These are phyloP conservation scores for Argentina anserina DNA, from an alignment of 306 rosid genomes.

Conservation along the genomic window DNA sequence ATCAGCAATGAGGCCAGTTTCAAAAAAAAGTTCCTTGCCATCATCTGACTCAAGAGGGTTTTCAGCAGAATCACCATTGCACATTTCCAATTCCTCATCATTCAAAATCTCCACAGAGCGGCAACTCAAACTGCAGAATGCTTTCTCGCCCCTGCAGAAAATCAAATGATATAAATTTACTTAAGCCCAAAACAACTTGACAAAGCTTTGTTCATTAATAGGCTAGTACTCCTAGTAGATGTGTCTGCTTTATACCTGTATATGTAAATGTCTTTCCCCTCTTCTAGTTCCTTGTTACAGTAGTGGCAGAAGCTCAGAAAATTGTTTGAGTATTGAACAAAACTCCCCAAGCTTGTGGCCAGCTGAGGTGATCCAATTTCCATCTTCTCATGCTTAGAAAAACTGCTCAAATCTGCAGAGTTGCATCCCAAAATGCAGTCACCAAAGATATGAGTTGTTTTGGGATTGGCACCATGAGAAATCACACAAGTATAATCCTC, in stretches of 20 bases:
- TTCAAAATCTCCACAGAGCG: slow-evolving; percentile 66
- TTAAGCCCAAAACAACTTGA: not conserved
- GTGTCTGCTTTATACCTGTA: slow-evolving; percentile 53
- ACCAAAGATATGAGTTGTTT: slow-evolving; percentile 78
- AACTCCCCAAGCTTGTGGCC: slow-evolving; percentile 6
- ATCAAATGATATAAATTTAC: slow-evolving; percentile 13
- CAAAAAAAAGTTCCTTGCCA: slow-evolving; percentile 41
- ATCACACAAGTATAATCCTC: slow-evolving; percentile 93
- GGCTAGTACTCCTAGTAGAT: slow-evolving; percentile 4
- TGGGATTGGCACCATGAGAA: slow-evolving; percentile 73
- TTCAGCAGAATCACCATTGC: slow-evolving; percentile 27
- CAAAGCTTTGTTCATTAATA: not conserved
- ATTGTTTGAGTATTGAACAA: slow-evolving; percentile 37
- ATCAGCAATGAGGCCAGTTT: slow-evolving; percentile 44
- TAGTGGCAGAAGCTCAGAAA: slow-evolving; percentile 72
- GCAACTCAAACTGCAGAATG: slow-evolving; percentile 82
- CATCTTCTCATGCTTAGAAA: slow-evolving; percentile 38
- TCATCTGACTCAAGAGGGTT: slow-evolving; percentile 31
- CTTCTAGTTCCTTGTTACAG: slow-evolving; percentile 71
- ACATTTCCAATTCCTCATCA: slow-evolving; percentile 62
- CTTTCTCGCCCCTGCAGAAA: slow-evolving; percentile 74
- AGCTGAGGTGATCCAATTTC: slow-evolving; percentile 28
- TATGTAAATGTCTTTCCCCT: slow-evolving; percentile 79
- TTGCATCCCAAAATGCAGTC: slow-evolving; percentile 71
- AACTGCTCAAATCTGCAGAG: slow-evolving; percentile 35